Conservation (phyloP, 139 green algal genomes). For the Picochlorum costavermella region DNA sequence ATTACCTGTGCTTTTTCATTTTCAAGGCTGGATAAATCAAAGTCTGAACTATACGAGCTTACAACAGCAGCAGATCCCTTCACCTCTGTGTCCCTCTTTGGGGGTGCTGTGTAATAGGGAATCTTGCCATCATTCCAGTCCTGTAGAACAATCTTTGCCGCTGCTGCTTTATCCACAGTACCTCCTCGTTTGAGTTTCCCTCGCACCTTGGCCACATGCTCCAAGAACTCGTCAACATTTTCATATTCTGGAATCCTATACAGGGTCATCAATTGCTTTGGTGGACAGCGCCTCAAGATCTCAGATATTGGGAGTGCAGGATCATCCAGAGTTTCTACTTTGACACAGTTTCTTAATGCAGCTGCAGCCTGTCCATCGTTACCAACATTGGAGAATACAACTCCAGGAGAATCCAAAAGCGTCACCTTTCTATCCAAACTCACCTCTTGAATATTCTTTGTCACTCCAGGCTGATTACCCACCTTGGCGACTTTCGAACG, state of each 20-base stretch:
- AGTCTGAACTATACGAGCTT: slow-evolving; percentile 56
- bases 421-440: slow-evolving; percentile 89
- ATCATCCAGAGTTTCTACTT: slow-evolving; percentile 78
- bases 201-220: slow-evolving; percentile 53
- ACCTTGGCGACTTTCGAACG: slow-evolving; percentile 68
- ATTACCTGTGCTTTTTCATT: slow-evolving; percentile 58
- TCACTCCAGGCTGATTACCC: slow-evolving; percentile 82
- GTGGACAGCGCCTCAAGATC: slow-evolving; percentile 76
- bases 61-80: slow-evolving; percentile 57
- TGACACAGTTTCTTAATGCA: slow-evolving; percentile 81
- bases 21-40: slow-evolving; percentile 54
- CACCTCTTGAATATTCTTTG: slow-evolving; percentile 79
- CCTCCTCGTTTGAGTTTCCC: slow-evolving; percentile 78
- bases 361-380: slow-evolving; percentile 50
- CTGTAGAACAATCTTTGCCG: slow-evolving; percentile 68
- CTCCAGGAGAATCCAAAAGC: slow-evolving; percentile 88
- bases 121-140: slow-evolving; percentile 94
- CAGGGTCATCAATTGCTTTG: slow-evolving; percentile 75
- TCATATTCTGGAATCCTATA: slow-evolving; percentile 74
- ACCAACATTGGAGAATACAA: slow-evolving; percentile 57
- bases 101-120: slow-evolving; percentile 82
- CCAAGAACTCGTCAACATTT: slow-evolving; percentile 67
- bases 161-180: slow-evolving; percentile 22
- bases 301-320: slow-evolving; percentile 63
- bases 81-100: slow-evolving; percentile 37